Evolutionary conservation across 805 yeast genomes (phyloP).

Genomic region (Sugiyamaella americana): DNA sequence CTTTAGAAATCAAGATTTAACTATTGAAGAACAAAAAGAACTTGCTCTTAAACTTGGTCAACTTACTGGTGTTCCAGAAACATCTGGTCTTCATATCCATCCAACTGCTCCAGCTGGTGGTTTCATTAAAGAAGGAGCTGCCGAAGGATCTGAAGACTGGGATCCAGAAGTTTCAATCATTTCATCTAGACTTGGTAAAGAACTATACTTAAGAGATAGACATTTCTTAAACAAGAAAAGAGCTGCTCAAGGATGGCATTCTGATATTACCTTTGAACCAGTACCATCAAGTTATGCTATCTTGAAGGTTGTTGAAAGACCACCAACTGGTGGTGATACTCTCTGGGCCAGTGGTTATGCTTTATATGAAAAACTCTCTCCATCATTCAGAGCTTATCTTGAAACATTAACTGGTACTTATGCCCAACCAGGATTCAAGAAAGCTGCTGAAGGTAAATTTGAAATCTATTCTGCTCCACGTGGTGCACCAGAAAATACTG

Average conservation of each 20-base stretch:
- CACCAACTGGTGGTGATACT: slow-evolving; percentile 52
- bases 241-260: slow-evolving; percentile 50
- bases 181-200: slow-evolving; percentile 21
- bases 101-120: slow-evolving; percentile 31
- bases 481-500: slow-evolving; percentile 35
- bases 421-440: slow-evolving; percentile 39
- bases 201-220: slow-evolving; percentile 17
- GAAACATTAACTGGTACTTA: slow-evolving; percentile 59
- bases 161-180: slow-evolving; percentile 29
- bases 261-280: slow-evolving; percentile 69
- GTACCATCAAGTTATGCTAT: slow-evolving; percentile 71
- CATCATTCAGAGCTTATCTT: slow-evolving; percentile 41
- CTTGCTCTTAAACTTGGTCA: slow-evolving; percentile 26
- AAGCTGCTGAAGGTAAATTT: slow-evolving; percentile 29
- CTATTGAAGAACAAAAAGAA: slow-evolving; percentile 26
- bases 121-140: slow-evolving; percentile 20
- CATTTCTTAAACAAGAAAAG: slow-evolving; percentile 15
- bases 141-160: slow-evolving; percentile 21
- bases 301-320: slow-evolving; percentile 55
- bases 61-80: slow-evolving; percentile 27
- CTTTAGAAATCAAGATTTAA: slow-evolving; percentile 41
- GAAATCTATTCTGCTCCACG: slow-evolving; percentile 46
- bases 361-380: slow-evolving; percentile 49
- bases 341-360: slow-evolving; percentile 50
- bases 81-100: slow-evolving; percentile 29